Evolutionary conservation across 2,329 filamentous ascomycete species (phyloP), one percentile per base, ranked within the genome.

Genomic region (Monilinia vaccinii-corymbosi): DNA sequence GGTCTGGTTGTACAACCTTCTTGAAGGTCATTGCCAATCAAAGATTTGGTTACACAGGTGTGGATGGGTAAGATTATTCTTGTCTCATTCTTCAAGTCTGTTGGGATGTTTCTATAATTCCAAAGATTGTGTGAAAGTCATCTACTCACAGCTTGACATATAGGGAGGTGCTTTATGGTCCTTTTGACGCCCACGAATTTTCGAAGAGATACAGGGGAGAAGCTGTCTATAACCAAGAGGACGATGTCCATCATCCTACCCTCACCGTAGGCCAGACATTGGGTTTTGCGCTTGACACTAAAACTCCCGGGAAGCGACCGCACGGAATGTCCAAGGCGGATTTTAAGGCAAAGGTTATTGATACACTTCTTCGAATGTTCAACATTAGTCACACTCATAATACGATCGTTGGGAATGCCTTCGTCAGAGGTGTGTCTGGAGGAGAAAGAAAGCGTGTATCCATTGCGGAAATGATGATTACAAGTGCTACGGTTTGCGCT

Each of bases 201-300:
- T 75, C 75, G 65, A 81, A 87, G 69, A 77, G 81, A 55, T 95
- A 90, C 71, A 82, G 89, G 34, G 89, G 89, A 55, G 89, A 96
- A 74, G 86, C 88, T 0, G 86, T 93, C 5, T 96, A 95, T 76
- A 93, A 91, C 69, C 85, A 89, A 67, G 89, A 93, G 72, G 90
- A 95, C 65, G 91, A 96, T 67, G 79, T 93, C 25, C 91, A 96
- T 67, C 86, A 91, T 48, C 70, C 91, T 0, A 94, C 89, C 0
- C 78, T 97, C 28, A 94, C 91, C 0, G 92, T 96, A 3, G 87
- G 89, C 58, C 90, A 96, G 71, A 96, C 92, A 0, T 80, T 96
- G 0, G 85, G 83, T 0, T 96, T 96, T 70, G 91, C 91, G 0
- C 76, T 95, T 4, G 88, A 94, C 69, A 89, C 86, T 36, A 96